These are phyloP conservation scores for Adansonia madagascariensis DNA, from an alignment of 441 rosid genomes.

Conservation along the genomic window DNA sequence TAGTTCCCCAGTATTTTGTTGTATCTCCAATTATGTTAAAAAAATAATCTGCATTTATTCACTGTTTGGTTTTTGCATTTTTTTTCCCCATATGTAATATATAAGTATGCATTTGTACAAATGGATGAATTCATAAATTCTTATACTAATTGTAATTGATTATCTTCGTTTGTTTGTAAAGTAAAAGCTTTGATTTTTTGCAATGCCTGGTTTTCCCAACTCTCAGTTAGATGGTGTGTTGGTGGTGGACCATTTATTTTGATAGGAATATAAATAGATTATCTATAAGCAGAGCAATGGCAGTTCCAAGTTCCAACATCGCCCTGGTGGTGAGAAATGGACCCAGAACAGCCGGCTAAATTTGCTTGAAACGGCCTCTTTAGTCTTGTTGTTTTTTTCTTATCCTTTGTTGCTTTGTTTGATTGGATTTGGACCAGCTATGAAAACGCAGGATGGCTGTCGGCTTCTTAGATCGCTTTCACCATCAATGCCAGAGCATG, in stretches of 20 bases:
- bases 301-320: constrained; percentile 5
- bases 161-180: constrained; percentile 21
- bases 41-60: constrained; percentile 31
- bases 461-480: constrained; percentile 14
- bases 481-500: constrained; percentile 37
- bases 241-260: constrained; percentile 27
- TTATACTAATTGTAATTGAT: constrained; percentile 33
- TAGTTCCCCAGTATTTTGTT: constrained; percentile 24
- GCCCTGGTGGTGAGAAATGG: constrained; percentile 30
- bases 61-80: constrained; percentile 24
- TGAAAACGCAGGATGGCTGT: constrained; percentile 24
- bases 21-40: constrained; percentile 31
- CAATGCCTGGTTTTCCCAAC: constrained; percentile 20
- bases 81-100: not conserved
- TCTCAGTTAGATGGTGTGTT: not conserved
- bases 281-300: constrained; percentile 23
- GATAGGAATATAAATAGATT: not conserved
- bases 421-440: constrained; percentile 26
- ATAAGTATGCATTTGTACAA: constrained; percentile 35
- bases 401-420: not conserved
- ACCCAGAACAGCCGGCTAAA: constrained; percentile 35
- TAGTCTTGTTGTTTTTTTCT: constrained; percentile 2
- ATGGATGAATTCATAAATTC: constrained; percentile 37
- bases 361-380: not conserved
- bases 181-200: not conserved